Conservation (phyloP, 1,139 yeast species). For the Saccharomyces hybrid region DNA sequence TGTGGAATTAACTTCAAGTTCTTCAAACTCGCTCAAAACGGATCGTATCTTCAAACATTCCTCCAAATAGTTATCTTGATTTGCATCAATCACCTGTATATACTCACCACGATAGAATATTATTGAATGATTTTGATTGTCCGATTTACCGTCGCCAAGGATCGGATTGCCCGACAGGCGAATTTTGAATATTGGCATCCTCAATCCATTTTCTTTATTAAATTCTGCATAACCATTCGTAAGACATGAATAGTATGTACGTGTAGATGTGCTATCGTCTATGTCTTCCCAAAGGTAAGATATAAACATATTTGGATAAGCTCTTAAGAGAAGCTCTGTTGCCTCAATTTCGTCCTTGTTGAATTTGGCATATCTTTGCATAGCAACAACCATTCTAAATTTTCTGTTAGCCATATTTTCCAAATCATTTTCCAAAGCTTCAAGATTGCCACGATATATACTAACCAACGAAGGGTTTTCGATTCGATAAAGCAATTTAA, state of each 20-base stretch:
- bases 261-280: constrained; percentile 28
- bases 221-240: constrained; percentile 45
- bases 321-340: constrained; percentile 46
- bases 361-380: constrained; percentile 57
- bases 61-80: constrained; percentile 79
- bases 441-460: constrained; percentile 32
- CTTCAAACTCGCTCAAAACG: constrained; percentile 73
- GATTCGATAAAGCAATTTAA: constrained; percentile 53
- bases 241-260: constrained; percentile 50
- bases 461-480: constrained; percentile 49
- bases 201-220: constrained; percentile 35
- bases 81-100: constrained; percentile 80
- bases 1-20: constrained; percentile 33
- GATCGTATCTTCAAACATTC: constrained; percentile 79
- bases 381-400: constrained; percentile 58
- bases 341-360: constrained; percentile 45
- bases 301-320: constrained; percentile 55
- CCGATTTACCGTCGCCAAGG: constrained; percentile 84
- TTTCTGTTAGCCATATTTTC: constrained; percentile 52
- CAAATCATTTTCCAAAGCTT: constrained; percentile 37
- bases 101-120: constrained; percentile 79
- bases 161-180: constrained; percentile 78
- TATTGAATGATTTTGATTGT: constrained; percentile 74
- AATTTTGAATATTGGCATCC: constrained; percentile 46
- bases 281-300: constrained; percentile 49